Base-by-base conservation (phyloP, 805 yeast genomes). In the Starmerella gropengiesseri region DNA sequence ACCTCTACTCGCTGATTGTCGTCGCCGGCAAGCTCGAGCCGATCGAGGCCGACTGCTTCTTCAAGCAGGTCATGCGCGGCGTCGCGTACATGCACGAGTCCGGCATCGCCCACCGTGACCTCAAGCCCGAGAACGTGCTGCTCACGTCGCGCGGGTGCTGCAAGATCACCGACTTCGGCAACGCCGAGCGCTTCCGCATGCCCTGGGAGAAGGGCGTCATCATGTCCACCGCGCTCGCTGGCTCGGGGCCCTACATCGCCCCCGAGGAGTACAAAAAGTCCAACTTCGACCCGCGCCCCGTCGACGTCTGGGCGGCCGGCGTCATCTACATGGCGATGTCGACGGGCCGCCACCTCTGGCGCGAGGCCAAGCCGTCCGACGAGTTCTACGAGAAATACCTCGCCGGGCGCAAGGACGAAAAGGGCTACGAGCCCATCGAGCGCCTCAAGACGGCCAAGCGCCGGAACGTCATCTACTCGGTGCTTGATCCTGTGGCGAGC, bases 401-500 rank as follows among this genome's bases (percentile, higher is more conserved):
- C 45, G 69, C 69, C 40, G 85, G 84, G 44, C 68, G 96, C 45
- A 82, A 78, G 57, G 81, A 78, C 49, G 79, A 81, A 29, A 72
- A 77, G 22, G 95, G 95, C 1, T 89, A 84, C 58, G 94, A 82
- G 59, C 96, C 95, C 1, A 84, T 87, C 47, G 96, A 89, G 61
- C 60, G 66, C 41, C 66, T 89, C 54, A 82, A 85, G 58, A 67
- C 94, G 36, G 87, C 93, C 0, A 68, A 94, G 55, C 86, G 97
- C 58, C 69, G 95, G 44, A 87, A 87, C 56, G 96, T 87, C 32
- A 81, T 89, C 48, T 87, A 87, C 60, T 83, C 95, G 13, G 79
- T 89, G 40, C 67, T 89, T 55, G 96, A 89, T 58, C 96, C 97
- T 1, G 74, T 77, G 32, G 94, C 97, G 4, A 67, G 70, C 18